Base-by-base conservation (phyloP, 495 filamentous ascomycete species). In the Penicilliopsis zonata region DNA sequence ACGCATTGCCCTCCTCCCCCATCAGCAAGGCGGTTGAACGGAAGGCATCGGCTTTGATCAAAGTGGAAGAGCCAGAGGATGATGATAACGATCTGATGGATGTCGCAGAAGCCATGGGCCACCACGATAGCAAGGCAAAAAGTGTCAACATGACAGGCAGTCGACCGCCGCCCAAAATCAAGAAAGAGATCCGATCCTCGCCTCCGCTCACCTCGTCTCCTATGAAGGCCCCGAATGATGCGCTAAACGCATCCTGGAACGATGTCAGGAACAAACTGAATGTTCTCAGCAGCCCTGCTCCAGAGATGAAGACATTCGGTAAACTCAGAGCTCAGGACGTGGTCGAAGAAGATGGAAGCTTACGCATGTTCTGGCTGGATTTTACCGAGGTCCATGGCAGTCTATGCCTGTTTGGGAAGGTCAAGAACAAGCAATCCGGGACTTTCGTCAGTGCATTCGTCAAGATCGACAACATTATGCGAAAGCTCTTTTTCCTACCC, bases 361-460 rank as follows among this genome's bases (percentile, higher is more conserved):
- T 98, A 12, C 80, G 78, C 42, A 80, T 98, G 65, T 98, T 94
- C 59, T 98, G 90, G 90, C 75, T 86, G 9, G 90, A 98, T 49
- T 96, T 92, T 43, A 86, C 84, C 0, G 90, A 98, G 50, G 63
- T 95, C 52, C 86, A 88, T 48, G 92, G 88, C 25, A 84, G 76
- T 41, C 63, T 98, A 2, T 94, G 86, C 52, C 69, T 98, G 21
- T 98, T 96, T 57, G 90, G 90, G 31, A 98, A 98, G 49, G 92
- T 94, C 2, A 79, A 81, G 48, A 86, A 95, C 55, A 94, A 88
- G 55, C 80, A 76, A 40, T 81, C 70, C 15, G 76, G 73, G 20
- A 61, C 59, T 19, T 86, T 78, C 51, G 78, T 84, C 19, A 95
- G 87, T 57, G 92, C 88, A 34, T 96, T 98, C 44, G 73, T 94